Evolutionary conservation across 108 stramenopile genomes (phyloP).

Genomic region (Nitzschia putrida): DNA sequence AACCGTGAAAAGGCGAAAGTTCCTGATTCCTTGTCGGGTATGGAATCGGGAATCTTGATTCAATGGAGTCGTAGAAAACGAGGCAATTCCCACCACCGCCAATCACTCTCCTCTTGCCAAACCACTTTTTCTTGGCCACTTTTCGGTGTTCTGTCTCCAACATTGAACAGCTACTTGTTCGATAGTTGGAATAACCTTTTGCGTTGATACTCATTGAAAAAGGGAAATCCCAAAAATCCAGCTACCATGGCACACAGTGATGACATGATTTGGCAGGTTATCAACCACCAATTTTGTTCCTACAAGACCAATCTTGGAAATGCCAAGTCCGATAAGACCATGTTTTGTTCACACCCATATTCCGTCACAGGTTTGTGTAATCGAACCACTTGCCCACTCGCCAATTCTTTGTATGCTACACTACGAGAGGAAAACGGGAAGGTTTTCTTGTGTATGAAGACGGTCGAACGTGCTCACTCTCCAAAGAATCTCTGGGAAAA

Average conservation of each 20-base stretch:
- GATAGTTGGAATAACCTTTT: too few species aligned
- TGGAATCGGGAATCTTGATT: too few species aligned
- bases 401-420: slow-evolving; percentile 97
- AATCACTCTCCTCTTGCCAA: too few species aligned
- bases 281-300: slow-evolving; percentile 96
- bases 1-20: too few species aligned
- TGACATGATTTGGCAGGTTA: slow-evolving; percentile 98
- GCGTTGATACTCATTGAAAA: too few species aligned
- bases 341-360: slow-evolving; percentile 96
- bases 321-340: slow-evolving; percentile 82
- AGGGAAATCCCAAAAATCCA: neutral
- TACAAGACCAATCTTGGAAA: slow-evolving; percentile 90
- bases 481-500: slow-evolving; percentile 99
- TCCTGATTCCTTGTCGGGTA: too few species aligned
- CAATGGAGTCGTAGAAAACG: too few species aligned
- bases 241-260: slow-evolving; percentile 76
- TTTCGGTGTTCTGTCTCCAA: too few species aligned
- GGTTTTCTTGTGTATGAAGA: slow-evolving; percentile 93
- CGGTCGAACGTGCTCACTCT: slow-evolving; percentile 94
- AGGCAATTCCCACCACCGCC: too few species aligned
- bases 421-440: slow-evolving; percentile 93
- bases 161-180: too few species aligned
- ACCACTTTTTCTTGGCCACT: too few species aligned
- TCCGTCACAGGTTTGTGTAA: slow-evolving; percentile 97
- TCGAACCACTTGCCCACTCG: slow-evolving; percentile 92